Evolutionary conservation across 495 filamentous ascomycete species (phyloP), one percentile per base, ranked within the genome.

Genomic region (Aspergillus carlsbadensis): DNA sequence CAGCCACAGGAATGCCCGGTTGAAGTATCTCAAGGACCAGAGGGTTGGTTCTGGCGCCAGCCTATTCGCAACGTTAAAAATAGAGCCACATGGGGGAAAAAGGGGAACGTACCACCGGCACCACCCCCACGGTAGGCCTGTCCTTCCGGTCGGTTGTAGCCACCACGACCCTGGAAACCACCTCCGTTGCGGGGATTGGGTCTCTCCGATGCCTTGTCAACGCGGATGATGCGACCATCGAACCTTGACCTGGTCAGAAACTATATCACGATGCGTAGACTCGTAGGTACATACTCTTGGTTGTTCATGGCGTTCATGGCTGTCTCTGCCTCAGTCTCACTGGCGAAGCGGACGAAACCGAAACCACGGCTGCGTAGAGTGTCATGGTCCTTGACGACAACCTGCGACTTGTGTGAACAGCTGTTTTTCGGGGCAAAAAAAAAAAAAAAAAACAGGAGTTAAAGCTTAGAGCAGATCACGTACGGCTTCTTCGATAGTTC

Each of bases 301-400:
- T 95, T 92, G 78, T 98, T 96, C 94, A 98, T 96, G 31, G 70
- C 76, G 4, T 70, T 63, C 68, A 95, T 94, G 29, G 94, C 94
- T 41, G 77, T 74, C 54, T 94, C 84, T 33, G 95, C 94, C 61
- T 96, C 90, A n/a, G 81, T 69, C 17, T 96, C 91, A 53, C 80
- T 84, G 37, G 81, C 70, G 74, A 91, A 99, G 59, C 91, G 87
- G 43, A 99, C 92, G 70, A 99, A 99, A 21, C 94, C 94, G 69
- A 98, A 99, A 35, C 94, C 94, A 70, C 94, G 91, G 78, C 91
- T 96, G 69, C 95, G 91, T 55, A 89, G 84, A 59, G 94, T 97
- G 67, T 97, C 92, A 61, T 91, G 92, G 70, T 99, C 94, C 78
- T 96, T 98, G 64, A 98, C 91, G 54, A 99, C 93, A 59, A 96